These are phyloP conservation scores for Nakazawaea peltata DNA, from an alignment of 805 yeast species.

Conservation along the genomic window DNA sequence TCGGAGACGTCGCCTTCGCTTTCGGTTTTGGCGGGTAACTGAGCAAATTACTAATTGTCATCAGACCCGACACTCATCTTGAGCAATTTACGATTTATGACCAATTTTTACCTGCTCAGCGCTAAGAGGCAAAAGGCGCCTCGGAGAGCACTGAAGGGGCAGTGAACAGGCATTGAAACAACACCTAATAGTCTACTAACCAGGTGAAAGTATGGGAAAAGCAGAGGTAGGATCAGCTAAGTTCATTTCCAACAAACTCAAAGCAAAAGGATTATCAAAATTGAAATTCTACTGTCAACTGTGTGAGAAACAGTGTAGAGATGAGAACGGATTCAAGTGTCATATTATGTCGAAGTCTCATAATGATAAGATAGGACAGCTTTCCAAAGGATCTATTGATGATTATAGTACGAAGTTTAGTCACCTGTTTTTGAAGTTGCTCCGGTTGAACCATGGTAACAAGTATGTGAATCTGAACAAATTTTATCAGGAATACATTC, in stretches of 20 bases:
- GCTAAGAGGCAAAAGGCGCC: too few relatives aligned
- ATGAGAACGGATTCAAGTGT: constrained; percentile 90
- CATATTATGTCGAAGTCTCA: constrained; percentile 85
- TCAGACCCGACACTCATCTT: too few relatives aligned
- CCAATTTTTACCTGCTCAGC: too few relatives aligned
- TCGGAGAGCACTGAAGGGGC: too few relatives aligned
- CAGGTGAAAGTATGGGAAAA: constrained; percentile 24
- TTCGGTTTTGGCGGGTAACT: too few relatives aligned
- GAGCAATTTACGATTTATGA: too few relatives aligned
- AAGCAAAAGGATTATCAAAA: constrained; percentile 78
- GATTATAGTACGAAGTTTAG: constrained; percentile 55
- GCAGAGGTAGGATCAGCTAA: constrained; percentile 41
- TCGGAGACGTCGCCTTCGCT: too few relatives aligned
- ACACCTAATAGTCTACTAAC: too few relatives aligned
- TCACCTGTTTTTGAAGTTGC: constrained; percentile 51
- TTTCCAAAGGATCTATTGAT: constrained; percentile 42
- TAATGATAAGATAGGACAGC: constrained; percentile 41
- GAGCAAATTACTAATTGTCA: too few relatives aligned
- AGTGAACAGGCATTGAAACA: too few relatives aligned
- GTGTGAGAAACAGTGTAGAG: constrained; percentile 90
- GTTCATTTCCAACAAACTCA: constrained; percentile 66
- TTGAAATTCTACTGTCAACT: constrained; percentile 85
- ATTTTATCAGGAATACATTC: constrained; percentile 85
- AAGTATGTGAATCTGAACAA: constrained; percentile 72
- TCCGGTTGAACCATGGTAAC: constrained; percentile 71